phyloP scores from a whole-genome alignment of 306 rosid genomes.

The Potentilla sterilis region DNA sequence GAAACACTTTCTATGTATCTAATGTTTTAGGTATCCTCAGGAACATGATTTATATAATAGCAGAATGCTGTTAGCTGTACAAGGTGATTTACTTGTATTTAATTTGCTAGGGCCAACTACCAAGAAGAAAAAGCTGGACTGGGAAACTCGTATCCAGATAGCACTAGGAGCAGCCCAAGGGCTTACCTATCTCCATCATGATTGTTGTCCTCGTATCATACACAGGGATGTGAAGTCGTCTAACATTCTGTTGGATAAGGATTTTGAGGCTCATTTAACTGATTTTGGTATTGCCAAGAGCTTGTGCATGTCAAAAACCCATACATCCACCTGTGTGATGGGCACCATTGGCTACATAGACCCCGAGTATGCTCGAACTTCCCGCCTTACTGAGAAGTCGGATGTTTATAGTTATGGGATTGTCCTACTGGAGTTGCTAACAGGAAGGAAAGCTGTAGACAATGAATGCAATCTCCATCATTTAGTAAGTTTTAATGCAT shows the following conservation, averaged over 20 bases:
- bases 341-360: constrained; percentile 98
- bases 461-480: constrained; percentile 90
- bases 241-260: constrained; percentile 79
- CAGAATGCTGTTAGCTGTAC: background rate
- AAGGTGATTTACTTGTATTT: background rate
- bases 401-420: constrained; percentile 93
- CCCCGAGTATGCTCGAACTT: constrained; percentile 94
- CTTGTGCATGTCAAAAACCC: constrained; percentile 64
- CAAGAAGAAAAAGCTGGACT: constrained; percentile 76
- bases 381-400: constrained; percentile 91
- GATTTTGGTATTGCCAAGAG: constrained; percentile 97
- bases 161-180: constrained; percentile 96
- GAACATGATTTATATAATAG: background rate
- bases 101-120: constrained; percentile 41
- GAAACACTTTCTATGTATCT: background rate
- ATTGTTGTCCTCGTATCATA: constrained; percentile 86
- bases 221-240: constrained; percentile 96
- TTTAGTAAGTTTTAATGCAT: constrained; percentile 43
- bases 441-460: constrained; percentile 91
- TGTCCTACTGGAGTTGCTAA: constrained; percentile 87
- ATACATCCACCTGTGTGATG: constrained; percentile 83
- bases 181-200: constrained; percentile 88
- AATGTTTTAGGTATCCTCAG: background rate
- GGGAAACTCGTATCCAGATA: constrained; percentile 74
- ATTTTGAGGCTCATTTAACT: constrained; percentile 84